Evolutionary conservation across 2,329 filamentous ascomycete species (phyloP).

Genomic region (Bimuria novae-zelandiae): DNA sequence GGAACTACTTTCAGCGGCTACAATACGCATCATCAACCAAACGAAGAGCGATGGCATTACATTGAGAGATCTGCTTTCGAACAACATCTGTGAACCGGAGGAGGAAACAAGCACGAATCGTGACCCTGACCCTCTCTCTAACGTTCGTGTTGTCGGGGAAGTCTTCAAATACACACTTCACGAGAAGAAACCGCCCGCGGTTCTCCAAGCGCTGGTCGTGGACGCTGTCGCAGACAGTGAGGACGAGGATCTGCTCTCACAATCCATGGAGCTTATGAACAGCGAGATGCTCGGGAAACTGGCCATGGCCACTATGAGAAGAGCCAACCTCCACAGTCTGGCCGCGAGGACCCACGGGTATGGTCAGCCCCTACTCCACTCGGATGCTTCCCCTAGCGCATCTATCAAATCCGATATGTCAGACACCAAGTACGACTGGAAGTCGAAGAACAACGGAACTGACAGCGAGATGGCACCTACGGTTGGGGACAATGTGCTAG

Average conservation of each 20-base stretch:
- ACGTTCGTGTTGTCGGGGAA: slow-evolving; percentile 8
- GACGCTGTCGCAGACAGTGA: slow-evolving; percentile 15
- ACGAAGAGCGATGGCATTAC: slow-evolving; percentile 6
- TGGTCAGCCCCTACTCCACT: background rate
- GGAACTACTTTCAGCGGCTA: slow-evolving; percentile 10
- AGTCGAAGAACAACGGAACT: background rate
- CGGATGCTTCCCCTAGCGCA: background rate
- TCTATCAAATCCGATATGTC: background rate
- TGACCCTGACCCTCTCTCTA: background rate
- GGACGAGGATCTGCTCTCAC: background rate
- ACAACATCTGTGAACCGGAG: background rate
- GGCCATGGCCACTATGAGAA: background rate
- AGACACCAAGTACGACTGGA: background rate
- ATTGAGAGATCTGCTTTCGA: slow-evolving; percentile 16
- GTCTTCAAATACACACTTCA: slow-evolving; percentile 27
- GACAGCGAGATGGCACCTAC: background rate
- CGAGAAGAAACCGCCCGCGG: slow-evolving; percentile 11
- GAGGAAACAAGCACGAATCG: background rate
- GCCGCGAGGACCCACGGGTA: background rate
- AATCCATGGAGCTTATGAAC: background rate
- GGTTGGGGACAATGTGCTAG: too few relatives aligned
- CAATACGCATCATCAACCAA: slow-evolving; percentile 8
- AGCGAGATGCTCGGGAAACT: background rate
- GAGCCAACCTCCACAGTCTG: background rate
- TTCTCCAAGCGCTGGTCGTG: slow-evolving; percentile 20